Conservation (phyloP, 257 asterid species). For the Hygrophila difformis region DNA sequence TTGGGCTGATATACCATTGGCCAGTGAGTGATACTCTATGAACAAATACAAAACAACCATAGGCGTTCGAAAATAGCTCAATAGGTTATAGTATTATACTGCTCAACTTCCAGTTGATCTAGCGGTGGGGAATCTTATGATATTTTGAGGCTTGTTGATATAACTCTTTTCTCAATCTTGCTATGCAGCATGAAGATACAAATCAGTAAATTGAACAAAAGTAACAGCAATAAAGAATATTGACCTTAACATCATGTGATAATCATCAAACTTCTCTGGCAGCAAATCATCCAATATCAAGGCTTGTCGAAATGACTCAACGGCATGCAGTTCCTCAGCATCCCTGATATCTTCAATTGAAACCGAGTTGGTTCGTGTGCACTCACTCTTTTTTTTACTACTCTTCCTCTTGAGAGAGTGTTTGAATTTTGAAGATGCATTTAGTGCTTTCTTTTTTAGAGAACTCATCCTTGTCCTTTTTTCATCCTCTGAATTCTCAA, state of each 20-base stretch:
- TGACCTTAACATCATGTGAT: constrained; percentile 91
- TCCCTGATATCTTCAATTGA: constrained; percentile 92
- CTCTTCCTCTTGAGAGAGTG: constrained; percentile 93
- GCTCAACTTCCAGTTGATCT: not conserved
- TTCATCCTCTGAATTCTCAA: constrained; percentile 95
- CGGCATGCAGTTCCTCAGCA: constrained; percentile 79
- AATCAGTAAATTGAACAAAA: constrained; percentile 5
- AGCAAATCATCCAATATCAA: constrained; percentile 78
- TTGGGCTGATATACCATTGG: no score
- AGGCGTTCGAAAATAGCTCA: no score
- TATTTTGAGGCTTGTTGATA: not conserved
- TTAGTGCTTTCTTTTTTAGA: constrained; percentile 86
- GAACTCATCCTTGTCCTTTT: constrained; percentile 76
- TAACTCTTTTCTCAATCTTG: constrained; percentile 5
- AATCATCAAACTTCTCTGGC: constrained; percentile 83
- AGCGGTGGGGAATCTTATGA: constrained; percentile 1
- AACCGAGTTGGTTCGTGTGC: constrained; percentile 63
- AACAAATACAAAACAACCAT: no score
- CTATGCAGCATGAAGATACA: constrained; percentile 12
- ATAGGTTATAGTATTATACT: no score
- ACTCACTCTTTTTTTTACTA: constrained; percentile 73
- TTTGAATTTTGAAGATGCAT: constrained; percentile 86
- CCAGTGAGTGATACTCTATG: no score
- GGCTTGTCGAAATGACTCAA: constrained; percentile 81
- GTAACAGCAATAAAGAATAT: constrained; percentile 8